A percentile compares a stretch with the other conserved stretches of the same genome.
Conservation (phyloP, 345 rosid species). For the Eucalyptus marginata region DNA sequence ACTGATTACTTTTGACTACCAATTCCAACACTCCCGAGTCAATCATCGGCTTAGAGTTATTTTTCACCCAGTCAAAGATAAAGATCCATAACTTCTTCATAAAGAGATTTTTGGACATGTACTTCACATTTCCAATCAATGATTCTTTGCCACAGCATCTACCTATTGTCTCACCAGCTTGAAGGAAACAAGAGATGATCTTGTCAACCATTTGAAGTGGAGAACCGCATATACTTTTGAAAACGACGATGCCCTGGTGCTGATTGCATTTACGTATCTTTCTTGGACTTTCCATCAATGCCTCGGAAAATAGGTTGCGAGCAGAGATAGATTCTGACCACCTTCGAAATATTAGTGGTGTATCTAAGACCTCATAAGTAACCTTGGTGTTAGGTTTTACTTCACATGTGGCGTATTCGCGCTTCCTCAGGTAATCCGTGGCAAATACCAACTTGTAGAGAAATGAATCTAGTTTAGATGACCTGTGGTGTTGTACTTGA, state of each 20-base stretch:
- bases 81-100: background rate
- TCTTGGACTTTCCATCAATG: background rate
- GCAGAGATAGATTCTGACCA: background rate
- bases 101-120: background rate
- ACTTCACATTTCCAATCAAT: fast-evolving
- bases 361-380: background rate
- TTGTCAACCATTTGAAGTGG: fast-evolving
- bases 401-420: background rate
- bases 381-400: background rate
- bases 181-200: background rate
- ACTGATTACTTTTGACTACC: no score
- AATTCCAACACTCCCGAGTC: no score
- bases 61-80: fast-evolving
- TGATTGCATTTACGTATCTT: background rate
- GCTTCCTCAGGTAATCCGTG: background rate
- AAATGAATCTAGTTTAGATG: background rate
- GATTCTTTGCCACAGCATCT: background rate
- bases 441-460: fast-evolving
- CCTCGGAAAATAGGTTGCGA: background rate
- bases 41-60: no score
- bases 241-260: fast-evolving
- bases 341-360: background rate
- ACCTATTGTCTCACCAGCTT: background rate
- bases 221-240: background rate
- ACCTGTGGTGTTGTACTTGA: background rate